Evolutionary conservation across 495 filamentous ascomycete genomes (phyloP), one percentile per base, ranked within the genome.

Genomic region (Echria macrotheca): DNA sequence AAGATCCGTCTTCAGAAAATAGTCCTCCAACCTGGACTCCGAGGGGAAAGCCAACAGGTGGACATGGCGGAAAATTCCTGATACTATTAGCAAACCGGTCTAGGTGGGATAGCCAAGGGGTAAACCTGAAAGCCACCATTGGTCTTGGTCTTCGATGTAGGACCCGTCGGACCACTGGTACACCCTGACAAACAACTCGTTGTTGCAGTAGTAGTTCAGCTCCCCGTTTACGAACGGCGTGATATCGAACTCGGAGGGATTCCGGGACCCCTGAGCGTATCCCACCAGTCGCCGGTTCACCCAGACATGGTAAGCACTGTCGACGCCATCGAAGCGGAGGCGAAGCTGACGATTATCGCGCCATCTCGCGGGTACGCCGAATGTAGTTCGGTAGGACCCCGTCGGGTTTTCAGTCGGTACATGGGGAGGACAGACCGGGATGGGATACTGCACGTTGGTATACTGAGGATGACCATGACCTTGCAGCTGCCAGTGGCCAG

Each of bases 31-130:
- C 4, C 74, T 69, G 14, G 65, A 67, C 5, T 63, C 50, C 1
- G 60, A 57, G 1, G 77, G 77, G 36, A 86, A 78, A 0, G 67
- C 69, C 32, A 85, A 55, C 18, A 87, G 70, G 17, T 71, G 69
- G 4, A 87, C 83, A 49, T 86, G 83, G 2, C 84, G 75, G 53
- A 82, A 87, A 24, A 84, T 84, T 1, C 80, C 79, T 60, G 19
- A 0, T 39, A n/a, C 65, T 3, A 28, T 22, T 36, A 18, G 40
- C 4, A 18, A 7, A 11, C 5, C 18, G 4, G 28, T n/a, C n/a
- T n/a, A n/a, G n/a, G n/a, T n/a, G n/a, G n/a, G n/a, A n/a, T n/a
- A n/a, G n/a, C n/a, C n/a, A n/a, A n/a, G n/a, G n/a, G n/a, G 53
- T 55, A 19, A 51, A 75, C 73, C 73, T 5, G 75, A 77, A 18